Conservation (phyloP, 2,329 filamentous ascomycete species). For the Aciculosporium take region DNA sequence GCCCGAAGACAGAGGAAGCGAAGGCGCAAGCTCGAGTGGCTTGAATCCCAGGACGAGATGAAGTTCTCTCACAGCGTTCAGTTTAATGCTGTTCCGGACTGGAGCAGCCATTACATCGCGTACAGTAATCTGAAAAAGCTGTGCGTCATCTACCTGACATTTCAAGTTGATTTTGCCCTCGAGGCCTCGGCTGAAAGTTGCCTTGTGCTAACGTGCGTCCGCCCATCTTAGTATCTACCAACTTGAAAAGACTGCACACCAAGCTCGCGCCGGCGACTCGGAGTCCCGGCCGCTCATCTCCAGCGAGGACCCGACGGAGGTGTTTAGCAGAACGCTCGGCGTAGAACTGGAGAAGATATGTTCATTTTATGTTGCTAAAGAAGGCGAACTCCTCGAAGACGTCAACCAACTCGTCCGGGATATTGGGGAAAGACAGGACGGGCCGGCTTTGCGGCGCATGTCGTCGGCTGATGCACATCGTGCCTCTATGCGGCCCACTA, state of each 20-base stretch:
- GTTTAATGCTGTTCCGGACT: slow-evolving; percentile 99
- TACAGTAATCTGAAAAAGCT: slow-evolving; percentile 99
- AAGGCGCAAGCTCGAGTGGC: slow-evolving; percentile 51
- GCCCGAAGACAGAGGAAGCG: slow-evolving; percentile 29
- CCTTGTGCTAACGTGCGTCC: neutral
- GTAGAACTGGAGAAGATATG: slow-evolving; percentile 88
- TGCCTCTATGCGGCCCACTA: slow-evolving; percentile 16
- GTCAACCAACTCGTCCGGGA: slow-evolving; percentile 65
- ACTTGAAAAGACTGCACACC: slow-evolving; percentile 73
- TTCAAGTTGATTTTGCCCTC: neutral
- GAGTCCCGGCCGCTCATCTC: slow-evolving; percentile 75
- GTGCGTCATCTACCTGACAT: slow-evolving; percentile 35
- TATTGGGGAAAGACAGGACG: slow-evolving; percentile 47
- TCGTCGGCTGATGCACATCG: slow-evolving; percentile 14
- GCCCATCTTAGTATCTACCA: slow-evolving; percentile 63
- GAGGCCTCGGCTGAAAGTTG: too few relatives aligned
- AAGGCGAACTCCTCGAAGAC: slow-evolving; percentile 73
- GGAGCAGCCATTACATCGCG: slow-evolving; percentile 94
- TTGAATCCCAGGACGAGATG: slow-evolving; percentile 74
- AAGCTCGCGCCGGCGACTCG: slow-evolving; percentile 49
- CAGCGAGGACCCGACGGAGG: slow-evolving; percentile 59
- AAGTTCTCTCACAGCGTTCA: slow-evolving; percentile 99
- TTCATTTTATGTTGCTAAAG: slow-evolving; percentile 80
- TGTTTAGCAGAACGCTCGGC: slow-evolving; percentile 72
- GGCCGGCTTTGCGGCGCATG: slow-evolving; percentile 21